Conservation (phyloP, 306 rosid species). For the Begonia fuchsioides region DNA sequence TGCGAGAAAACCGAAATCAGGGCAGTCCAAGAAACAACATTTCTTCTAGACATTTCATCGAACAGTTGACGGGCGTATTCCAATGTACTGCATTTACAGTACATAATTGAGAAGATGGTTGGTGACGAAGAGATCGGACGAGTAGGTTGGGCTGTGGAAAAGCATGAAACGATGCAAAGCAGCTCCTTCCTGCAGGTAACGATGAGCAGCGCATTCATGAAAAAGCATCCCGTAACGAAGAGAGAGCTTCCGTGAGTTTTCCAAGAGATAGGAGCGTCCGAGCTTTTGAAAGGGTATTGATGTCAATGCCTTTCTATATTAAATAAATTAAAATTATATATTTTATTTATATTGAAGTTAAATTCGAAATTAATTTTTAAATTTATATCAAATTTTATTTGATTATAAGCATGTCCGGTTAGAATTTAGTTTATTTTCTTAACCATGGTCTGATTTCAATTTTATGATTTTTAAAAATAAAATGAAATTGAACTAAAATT, state of each 20-base stretch:
- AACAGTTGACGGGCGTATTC: constrained; percentile 37
- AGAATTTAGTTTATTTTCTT: no score
- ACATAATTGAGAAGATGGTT: constrained; percentile 71
- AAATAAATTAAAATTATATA: no score
- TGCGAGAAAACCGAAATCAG: constrained; percentile 67
- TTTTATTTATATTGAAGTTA: no score
- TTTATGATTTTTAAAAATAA: no score
- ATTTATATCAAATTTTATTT: no score
- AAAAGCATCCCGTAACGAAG: constrained; percentile 50
- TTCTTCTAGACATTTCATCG: constrained; percentile 49
- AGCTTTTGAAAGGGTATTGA: background rate
- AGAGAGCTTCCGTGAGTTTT: constrained; percentile 37
- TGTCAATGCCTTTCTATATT: no score
- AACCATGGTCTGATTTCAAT: no score
- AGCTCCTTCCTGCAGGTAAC: constrained; percentile 39
- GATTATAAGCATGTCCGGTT: no score
- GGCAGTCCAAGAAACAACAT: constrained; percentile 74
- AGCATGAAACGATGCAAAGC: constrained; percentile 48
- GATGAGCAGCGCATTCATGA: constrained; percentile 54
- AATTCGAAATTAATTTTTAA: no score
- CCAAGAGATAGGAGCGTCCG: constrained; percentile 30
- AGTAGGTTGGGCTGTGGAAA: constrained; percentile 19
- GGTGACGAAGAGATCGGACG: constrained; percentile 36
- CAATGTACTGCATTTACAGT: constrained; percentile 46
- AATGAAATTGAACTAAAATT: no score